These are phyloP conservation scores for Penicillium sp. DNA, from an alignment of 2,329 filamentous ascomycete genomes.

Conservation along the genomic window DNA sequence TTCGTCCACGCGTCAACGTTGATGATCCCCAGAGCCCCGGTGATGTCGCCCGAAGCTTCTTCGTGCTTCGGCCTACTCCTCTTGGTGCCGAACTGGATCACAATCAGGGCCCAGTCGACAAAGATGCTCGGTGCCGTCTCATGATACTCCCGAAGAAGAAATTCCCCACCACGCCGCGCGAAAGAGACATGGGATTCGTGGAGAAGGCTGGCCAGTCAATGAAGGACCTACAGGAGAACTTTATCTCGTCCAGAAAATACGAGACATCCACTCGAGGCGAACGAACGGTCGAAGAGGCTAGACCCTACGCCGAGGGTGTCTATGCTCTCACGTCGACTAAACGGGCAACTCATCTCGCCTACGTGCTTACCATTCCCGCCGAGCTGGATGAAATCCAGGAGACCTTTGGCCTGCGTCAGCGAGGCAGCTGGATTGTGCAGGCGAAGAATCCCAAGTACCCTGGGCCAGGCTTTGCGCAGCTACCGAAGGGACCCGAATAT, in stretches of 20 bases:
- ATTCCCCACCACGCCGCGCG: constrained; percentile 62
- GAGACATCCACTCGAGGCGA: constrained; percentile 69
- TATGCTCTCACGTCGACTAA: constrained; percentile 73
- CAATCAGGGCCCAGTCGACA: constrained; percentile 48
- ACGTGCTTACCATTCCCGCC: constrained; percentile 69
- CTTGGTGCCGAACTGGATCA: constrained; percentile 61
- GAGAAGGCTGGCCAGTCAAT: constrained; percentile 66
- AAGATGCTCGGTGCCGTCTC: constrained; percentile 61
- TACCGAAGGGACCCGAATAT: constrained; percentile 64
- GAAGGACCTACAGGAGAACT: constrained; percentile 64
- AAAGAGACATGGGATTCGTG: constrained; percentile 76
- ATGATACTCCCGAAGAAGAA: constrained; percentile 79
- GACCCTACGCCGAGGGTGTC: constrained; percentile 75
- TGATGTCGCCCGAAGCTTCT: constrained; percentile 72
- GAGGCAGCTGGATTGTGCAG: constrained; percentile 72
- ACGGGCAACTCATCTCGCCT: constrained; percentile 69
- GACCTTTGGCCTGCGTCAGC: constrained; percentile 64
- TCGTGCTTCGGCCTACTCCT: constrained; percentile 69
- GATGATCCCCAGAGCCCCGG: constrained; percentile 63
- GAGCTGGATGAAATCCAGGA: constrained; percentile 66
- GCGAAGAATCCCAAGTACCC: constrained; percentile 72
- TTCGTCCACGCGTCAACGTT: constrained; percentile 68
- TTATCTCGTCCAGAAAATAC: constrained; percentile 64
- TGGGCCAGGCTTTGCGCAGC: constrained; percentile 57
- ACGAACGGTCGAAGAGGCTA: constrained; percentile 63